Base-by-base conservation (phyloP, 2,329 filamentous ascomycete genomes). In the Alternaria ventricosa region DNA sequence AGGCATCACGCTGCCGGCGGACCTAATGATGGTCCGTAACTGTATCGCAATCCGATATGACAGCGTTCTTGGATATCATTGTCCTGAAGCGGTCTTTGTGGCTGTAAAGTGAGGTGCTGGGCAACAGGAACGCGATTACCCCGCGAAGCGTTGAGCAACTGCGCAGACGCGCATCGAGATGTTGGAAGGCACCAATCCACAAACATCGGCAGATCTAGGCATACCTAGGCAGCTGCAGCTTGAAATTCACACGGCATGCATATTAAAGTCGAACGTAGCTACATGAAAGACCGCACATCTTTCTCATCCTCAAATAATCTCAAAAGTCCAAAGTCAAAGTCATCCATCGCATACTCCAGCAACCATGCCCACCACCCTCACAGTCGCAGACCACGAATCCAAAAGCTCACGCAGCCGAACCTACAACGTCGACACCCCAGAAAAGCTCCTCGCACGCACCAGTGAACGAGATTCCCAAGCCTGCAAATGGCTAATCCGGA, bases 331-430 rank as follows among this genome's bases (percentile, higher is more conserved):
- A 41, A 41, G n/a, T 36, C 30, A 33, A 33, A 33, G 13, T 41
- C 49, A 33, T 51, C 20, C 5, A 23, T n/a, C 18, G 7, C 49
- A n/a, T 15, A 10, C 27, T 41, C 36, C 36, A 0, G 15, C 46
- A 60, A 57, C 28, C n/a, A 67, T 69, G 62, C 63, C 65, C 8
- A 56, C 64, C 22, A 67, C 67, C 12, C 55, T 69, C 33, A 55
- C 36, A 25, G 60, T 59, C 15, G 60, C 65, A n/a, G 20, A 41
- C 13, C 60, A 67, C 15, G 25, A 53, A 10, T 33, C 62, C 20
- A 27, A 59, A 22, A 15, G 27, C 13, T 65, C 57, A 36, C 6
- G 25, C 23, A 20, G 9, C 18, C 13, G 49, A n/a, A 23, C 9
- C 11, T 15, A 15, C 28, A 61, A 55, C 22, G 23, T 22, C n/a